phyloP scores from a whole-genome alignment of 2,329 filamentous ascomycete species.

The Ophiostoma perfectum region DNA sequence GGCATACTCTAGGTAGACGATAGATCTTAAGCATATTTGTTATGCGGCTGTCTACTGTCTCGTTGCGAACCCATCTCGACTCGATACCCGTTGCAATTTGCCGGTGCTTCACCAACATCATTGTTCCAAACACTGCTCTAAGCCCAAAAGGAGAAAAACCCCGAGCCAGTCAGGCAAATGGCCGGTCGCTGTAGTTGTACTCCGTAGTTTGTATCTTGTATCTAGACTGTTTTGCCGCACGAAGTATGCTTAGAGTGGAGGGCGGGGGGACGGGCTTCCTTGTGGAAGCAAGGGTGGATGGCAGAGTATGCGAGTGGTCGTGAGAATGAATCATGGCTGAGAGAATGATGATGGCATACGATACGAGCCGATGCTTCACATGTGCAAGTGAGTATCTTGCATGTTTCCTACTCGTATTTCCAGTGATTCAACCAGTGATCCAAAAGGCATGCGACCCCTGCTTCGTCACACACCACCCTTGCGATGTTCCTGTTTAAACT shows the following conservation, averaged over 20 bases:
- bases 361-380: not conserved
- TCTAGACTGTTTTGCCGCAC: not conserved
- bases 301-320: no score
- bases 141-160: not conserved
- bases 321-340: not conserved
- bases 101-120: not conserved
- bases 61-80: no score
- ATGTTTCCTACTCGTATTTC: not conserved
- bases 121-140: not conserved
- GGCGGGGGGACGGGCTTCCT: no score
- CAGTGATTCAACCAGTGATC: conserved; percentile 10
- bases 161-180: conserved; percentile 7
- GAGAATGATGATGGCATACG: no score
- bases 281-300: not conserved
- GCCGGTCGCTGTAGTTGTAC: not conserved
- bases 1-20: no score
- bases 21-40: no score
- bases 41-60: not conserved
- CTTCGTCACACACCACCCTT: conserved; percentile 6
- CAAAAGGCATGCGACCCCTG: conserved; percentile 6
- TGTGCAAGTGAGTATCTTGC: not conserved
- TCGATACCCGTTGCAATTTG: not conserved
- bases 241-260: no score
- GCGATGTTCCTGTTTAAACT: conserved; percentile 1
- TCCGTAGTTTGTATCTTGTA: not conserved